Conservation (phyloP, 2,329 filamentous ascomycete species). For the Periconia macrospinosa region DNA sequence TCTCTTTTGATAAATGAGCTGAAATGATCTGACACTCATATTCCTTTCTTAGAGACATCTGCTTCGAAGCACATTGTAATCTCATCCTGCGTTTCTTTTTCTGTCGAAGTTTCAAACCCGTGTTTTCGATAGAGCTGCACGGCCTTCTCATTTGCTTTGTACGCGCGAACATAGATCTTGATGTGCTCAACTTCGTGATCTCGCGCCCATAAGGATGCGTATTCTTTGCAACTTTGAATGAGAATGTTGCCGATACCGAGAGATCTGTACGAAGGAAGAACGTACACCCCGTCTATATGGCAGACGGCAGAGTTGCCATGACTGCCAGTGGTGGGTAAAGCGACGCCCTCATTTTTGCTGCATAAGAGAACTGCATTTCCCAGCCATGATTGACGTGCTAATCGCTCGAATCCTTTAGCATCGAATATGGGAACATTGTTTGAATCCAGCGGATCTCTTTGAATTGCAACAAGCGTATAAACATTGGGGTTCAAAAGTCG, state of each 20-base stretch:
- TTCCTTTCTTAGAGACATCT: not conserved
- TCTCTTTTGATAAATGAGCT: too few species aligned
- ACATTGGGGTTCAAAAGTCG: conserved; percentile 16
- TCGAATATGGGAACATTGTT: conserved; percentile 5
- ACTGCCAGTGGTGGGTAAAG: not conserved
- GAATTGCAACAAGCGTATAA: conserved; percentile 13
- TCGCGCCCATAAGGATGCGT: not conserved
- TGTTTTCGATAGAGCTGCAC: not conserved
- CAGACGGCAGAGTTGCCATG: not conserved
- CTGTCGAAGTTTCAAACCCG: not conserved
- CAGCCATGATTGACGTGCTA: not conserved
- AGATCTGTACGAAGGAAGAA: not conserved
- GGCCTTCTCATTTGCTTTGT: not conserved
- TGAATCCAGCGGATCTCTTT: conserved; percentile 6
- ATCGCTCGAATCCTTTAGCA: not conserved
- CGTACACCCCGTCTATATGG: not conserved
- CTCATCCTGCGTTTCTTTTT: not conserved
- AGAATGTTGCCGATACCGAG: not conserved
- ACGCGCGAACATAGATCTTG: not conserved
- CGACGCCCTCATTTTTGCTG: not conserved
- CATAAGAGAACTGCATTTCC: not conserved
- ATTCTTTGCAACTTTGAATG: not conserved
- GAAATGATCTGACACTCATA: too few species aligned
- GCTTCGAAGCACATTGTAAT: not conserved
- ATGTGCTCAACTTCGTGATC: not conserved